Evolutionary conservation across 768 basidiomycete species (phyloP).

Genomic region (Amyloporia xantha): DNA sequence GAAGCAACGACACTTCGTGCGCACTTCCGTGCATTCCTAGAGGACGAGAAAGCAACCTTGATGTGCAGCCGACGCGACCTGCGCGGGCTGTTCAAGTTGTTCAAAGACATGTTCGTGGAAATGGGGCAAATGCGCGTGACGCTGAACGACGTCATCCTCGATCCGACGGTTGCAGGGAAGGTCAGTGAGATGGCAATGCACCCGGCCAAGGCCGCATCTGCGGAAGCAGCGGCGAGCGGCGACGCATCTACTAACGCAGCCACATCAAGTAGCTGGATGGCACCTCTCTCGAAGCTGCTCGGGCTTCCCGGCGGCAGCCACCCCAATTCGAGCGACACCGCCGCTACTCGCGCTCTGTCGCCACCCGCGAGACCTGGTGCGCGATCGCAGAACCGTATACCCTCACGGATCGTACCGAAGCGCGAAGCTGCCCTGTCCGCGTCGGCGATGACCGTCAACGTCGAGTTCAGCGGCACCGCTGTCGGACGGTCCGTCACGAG

Average conservation of each 20-base stretch:
- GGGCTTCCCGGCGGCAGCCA: slow-evolving; percentile 29
- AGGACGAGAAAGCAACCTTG: slow-evolving; percentile 63
- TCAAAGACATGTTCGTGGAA: slow-evolving; percentile 80
- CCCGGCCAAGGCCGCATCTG: slow-evolving; percentile 42
- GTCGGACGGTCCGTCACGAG: slow-evolving; percentile 49
- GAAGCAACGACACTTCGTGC: slow-evolving; percentile 66
- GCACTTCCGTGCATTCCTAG: slow-evolving; percentile 67
- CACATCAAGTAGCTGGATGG: slow-evolving; percentile 62
- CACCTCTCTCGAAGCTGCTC: slow-evolving; percentile 80
- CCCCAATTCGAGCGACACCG: slow-evolving; percentile 25
- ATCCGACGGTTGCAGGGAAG: slow-evolving; percentile 67
- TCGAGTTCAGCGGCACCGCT: slow-evolving; percentile 83
- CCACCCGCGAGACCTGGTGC: slow-evolving; percentile 15
- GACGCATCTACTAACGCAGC: slow-evolving; percentile 23
- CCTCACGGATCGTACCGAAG: slow-evolving; percentile 64
- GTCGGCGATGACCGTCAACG: slow-evolving; percentile 88
- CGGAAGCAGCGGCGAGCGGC: slow-evolving; percentile 32
- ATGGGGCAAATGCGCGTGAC: slow-evolving; percentile 74
- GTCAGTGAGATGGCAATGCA: slow-evolving; percentile 69
- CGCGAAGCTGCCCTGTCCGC: slow-evolving; percentile 80
- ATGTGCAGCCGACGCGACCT: slow-evolving; percentile 75
- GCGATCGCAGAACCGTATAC: slow-evolving; percentile 22
- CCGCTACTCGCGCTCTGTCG: slow-evolving; percentile 18
- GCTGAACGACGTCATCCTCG: slow-evolving; percentile 86
- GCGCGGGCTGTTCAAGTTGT: slow-evolving; percentile 71